Evolutionary conservation across 179 eudicot species (phyloP).

Genomic region (Vitellaria paradoxa): DNA sequence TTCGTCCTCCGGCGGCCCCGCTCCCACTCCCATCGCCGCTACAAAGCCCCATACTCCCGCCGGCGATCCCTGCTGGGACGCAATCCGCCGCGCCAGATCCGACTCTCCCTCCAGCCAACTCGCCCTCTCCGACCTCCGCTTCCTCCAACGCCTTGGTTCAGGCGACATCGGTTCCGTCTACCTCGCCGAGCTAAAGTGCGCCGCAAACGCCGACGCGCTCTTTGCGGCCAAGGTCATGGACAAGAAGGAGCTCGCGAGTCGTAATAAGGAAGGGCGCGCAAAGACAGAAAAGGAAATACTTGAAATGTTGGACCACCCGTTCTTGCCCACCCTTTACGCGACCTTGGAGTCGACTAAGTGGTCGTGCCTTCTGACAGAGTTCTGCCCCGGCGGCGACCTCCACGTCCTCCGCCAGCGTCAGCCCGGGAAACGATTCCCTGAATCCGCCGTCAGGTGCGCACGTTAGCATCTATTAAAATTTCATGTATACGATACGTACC

Average conservation of each 20-base stretch:
- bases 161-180: slow-evolving; percentile 94
- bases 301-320: slow-evolving; percentile 75
- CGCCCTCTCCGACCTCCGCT: slow-evolving; percentile 64
- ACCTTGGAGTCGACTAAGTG: slow-evolving; percentile 59
- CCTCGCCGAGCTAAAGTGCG: slow-evolving; percentile 57
- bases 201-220: slow-evolving; percentile 17
- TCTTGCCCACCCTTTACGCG: slow-evolving; percentile 69
- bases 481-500: too few species aligned
- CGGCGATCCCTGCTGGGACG: slow-evolving; percentile 39
- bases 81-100: slow-evolving; percentile 36
- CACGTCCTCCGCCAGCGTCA: slow-evolving; percentile 91
- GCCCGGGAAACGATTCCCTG: slow-evolving; percentile 74
- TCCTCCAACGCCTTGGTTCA: slow-evolving; percentile 75
- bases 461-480: background rate
- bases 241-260: slow-evolving; percentile 52
- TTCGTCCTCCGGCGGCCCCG: slow-evolving; percentile 15
- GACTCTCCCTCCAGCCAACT: slow-evolving; percentile 20
- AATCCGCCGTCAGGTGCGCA: slow-evolving; percentile 83
- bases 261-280: slow-evolving; percentile 79
- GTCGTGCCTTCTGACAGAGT: slow-evolving; percentile 81
- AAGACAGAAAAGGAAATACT: slow-evolving; percentile 72
- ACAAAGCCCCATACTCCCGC: slow-evolving; percentile 23
- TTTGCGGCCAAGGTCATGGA: slow-evolving; percentile 96
- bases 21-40: slow-evolving; percentile 29
- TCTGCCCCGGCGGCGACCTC: slow-evolving; percentile 92